Base-by-base conservation (phyloP, 2,329 filamentous ascomycete species). In the Cercospora janseana region DNA sequence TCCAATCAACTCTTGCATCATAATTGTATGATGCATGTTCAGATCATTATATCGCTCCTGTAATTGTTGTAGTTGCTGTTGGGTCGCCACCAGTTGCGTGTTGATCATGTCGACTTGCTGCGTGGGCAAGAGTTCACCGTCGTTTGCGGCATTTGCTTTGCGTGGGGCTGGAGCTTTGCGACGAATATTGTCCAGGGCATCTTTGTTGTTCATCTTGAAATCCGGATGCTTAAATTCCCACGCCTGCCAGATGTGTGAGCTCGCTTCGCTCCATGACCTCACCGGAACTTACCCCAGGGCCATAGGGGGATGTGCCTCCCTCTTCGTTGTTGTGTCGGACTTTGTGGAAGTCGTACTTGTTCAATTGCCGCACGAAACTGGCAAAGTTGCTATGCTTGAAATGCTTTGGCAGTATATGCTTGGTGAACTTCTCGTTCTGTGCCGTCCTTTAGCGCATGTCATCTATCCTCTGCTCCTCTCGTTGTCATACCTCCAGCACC, bases 181-280 rank as follows among this genome's bases (percentile, higher is more conserved):
- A 63, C 90, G 83, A 64, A 98, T 98, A 61, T 96, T 97, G 65
- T 98, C 93, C 40, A 98, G 78, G 37, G 90, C 93, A 66, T 96
- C 90, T 70, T 96, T 96, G 72, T 92, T 94, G 71, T 96, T 92
- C 58, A 87, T 86, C 62, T 90, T 87, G 74, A 98, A 98, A 63
- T 95, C 90, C 9, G 92, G 92, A 65, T 98, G 93, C 68, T 93
- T 95, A 69, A 98, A 98, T 67, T 98, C 93, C 88, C 88, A 95
- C 9, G 86, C 83, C 87, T 93, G 63, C 24, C 46, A n/a, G 20
- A 41, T 46, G 12, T 48, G 62, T 72, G 60, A 75, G 68, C 62
- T 55, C 38, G 18, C 44, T 34, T 35, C 32, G 21, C n/a, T 13
- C 43, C 31, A 7, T 20, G 13, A 28, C 15, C 34, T 29, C 13